Percentiles rank a stretch among this genome's conserved stretches.
These are phyloP conservation scores for Diaporthe velutina DNA, from an alignment of 2,329 filamentous ascomycete species.

Conservation along the genomic window DNA sequence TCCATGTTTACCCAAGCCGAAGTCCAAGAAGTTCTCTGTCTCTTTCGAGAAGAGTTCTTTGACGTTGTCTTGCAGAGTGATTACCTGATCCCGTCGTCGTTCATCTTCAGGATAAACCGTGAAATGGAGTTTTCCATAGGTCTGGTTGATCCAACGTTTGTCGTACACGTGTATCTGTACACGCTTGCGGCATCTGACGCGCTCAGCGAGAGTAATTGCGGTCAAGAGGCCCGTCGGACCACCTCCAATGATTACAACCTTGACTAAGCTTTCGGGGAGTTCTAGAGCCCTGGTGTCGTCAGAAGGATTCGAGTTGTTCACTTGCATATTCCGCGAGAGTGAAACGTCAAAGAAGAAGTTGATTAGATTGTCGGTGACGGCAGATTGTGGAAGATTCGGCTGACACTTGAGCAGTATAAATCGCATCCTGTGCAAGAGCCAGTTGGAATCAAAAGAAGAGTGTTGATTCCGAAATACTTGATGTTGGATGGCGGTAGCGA, in stretches of 20 bases:
- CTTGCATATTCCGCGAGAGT: conserved; percentile 44
- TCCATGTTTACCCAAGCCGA: conserved; percentile 48
- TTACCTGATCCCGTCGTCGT: conserved; percentile 51
- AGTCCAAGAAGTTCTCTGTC: conserved; percentile 40
- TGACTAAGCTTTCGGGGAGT: conserved; percentile 47
- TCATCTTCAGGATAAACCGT: conserved; percentile 48
- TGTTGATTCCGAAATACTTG: conserved; percentile 48
- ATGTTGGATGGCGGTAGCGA: conserved; percentile 47
- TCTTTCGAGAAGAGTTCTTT: conserved; percentile 47
- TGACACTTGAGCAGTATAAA: conserved; percentile 50
- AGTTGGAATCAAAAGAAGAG: conserved; percentile 47
- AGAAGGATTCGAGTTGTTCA: conserved; percentile 42
- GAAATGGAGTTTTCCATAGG: conserved; percentile 36
- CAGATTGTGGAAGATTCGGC: conserved; percentile 43
- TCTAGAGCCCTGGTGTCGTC: conserved; percentile 42
- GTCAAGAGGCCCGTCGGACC: conserved; percentile 50
- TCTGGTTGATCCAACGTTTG: conserved; percentile 47
- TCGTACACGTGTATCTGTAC: conserved; percentile 53
- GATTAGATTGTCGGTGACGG: conserved; percentile 44
- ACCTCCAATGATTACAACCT: conserved; percentile 50
- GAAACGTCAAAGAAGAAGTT: conserved; percentile 54
- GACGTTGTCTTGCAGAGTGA: conserved; percentile 52
- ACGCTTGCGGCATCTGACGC: conserved; percentile 45
- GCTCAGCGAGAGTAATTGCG: conserved; percentile 50
- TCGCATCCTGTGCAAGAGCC: conserved; percentile 50